Conservation (phyloP, 495 filamentous ascomycete genomes). For the Penicillium maclennaniae region DNA sequence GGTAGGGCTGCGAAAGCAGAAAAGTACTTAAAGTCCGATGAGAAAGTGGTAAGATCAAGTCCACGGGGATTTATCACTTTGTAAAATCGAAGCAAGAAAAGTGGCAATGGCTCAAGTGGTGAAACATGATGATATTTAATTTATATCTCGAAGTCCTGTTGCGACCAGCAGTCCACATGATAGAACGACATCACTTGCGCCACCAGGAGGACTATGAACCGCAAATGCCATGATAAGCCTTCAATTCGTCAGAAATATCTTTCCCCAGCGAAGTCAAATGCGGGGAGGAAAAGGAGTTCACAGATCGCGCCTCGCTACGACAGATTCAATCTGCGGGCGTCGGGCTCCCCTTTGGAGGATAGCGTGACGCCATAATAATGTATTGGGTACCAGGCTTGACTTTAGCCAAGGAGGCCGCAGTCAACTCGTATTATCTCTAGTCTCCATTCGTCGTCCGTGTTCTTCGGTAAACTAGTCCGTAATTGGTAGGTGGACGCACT, state of each 20-base stretch:
- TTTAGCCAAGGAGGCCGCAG: neutral
- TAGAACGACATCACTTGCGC: conserved; percentile 4
- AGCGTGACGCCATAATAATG: neutral
- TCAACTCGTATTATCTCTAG: neutral
- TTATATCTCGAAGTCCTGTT: neutral
- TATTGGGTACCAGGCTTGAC: neutral
- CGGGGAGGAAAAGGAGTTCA: neutral
- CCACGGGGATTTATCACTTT: neutral
- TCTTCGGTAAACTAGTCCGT: neutral
- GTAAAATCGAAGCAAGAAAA: neutral
- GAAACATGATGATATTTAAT: conserved; percentile 6
- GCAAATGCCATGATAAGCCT: neutral
- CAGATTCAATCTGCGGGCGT: neutral
- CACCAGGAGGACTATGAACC: neutral
- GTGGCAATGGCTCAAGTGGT: neutral
- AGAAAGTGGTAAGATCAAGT: neutral
- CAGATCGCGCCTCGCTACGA: neutral
- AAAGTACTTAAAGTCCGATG: neutral
- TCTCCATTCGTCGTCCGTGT: neutral
- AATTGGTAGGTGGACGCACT: neutral
- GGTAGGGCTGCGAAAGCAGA: neutral
- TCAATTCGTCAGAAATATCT: neutral
- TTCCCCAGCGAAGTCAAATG: neutral
- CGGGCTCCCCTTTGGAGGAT: neutral
- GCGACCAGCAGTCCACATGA: conserved; percentile 9